A percentile compares a stretch with the other conserved stretches of the same genome.
These are phyloP conservation scores for Lanmaoa pseudosensibilis DNA, from an alignment of 768 basidiomycete species.

Conservation along the genomic window DNA sequence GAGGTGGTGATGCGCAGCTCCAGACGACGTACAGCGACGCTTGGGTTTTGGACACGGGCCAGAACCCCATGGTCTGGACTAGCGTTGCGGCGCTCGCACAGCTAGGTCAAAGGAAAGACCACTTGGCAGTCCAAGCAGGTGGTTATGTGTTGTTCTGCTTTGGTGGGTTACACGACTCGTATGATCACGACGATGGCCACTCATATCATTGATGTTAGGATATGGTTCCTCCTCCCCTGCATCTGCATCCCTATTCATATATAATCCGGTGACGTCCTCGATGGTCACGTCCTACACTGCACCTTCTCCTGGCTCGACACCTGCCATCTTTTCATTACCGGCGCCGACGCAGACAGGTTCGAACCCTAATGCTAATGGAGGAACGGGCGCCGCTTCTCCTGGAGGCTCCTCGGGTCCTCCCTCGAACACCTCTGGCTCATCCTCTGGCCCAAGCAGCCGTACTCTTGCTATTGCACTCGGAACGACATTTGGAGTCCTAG, in stretches of 20 bases:
- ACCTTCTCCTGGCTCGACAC: constrained; percentile 29
- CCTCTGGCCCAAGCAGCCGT: constrained; percentile 20
- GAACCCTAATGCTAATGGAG: constrained; percentile 7
- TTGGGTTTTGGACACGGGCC: constrained; percentile 62
- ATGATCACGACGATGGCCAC: background rate
- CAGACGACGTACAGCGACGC: constrained; percentile 63
- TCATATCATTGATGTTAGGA: constrained; percentile 27
- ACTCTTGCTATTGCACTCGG: constrained; percentile 60
- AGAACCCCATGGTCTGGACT: constrained; percentile 61
- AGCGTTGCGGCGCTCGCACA: constrained; percentile 49
- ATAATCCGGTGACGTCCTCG: constrained; percentile 37
- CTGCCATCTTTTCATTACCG: constrained; percentile 36
- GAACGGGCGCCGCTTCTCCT: constrained; percentile 7
- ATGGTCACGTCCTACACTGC: constrained; percentile 46
- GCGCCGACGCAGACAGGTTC: constrained; percentile 34
- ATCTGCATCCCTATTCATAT: constrained; percentile 55
- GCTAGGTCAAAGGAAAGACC: constrained; percentile 68
- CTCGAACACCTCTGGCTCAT: constrained; percentile 14
- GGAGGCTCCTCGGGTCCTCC: constrained; percentile 13
- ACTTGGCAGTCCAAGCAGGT: constrained; percentile 65
- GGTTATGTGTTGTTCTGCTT: constrained; percentile 72
- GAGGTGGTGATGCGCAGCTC: constrained; percentile 63
- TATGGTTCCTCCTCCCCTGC: constrained; percentile 40
- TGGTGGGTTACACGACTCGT: constrained; percentile 48
- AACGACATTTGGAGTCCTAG: constrained; percentile 59